These are phyloP conservation scores for Geotrichum candidum DNA, from an alignment of 1,139 yeast genomes.

Conservation along the genomic window DNA sequence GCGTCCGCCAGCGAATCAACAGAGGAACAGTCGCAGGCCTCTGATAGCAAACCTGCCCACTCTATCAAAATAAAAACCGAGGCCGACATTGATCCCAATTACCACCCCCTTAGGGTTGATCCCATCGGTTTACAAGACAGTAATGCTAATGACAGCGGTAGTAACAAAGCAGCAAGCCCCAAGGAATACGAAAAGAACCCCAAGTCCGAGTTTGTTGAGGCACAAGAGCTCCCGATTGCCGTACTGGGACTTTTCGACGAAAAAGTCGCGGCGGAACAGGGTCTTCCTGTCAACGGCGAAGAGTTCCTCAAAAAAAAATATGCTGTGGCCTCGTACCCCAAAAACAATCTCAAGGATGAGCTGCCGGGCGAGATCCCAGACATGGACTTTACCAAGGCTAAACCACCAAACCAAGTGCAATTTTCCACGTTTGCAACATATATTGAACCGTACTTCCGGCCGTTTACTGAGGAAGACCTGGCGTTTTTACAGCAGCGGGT, in stretches of 20 bases:
- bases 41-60: not conserved
- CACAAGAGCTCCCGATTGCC: slow-evolving; percentile 65
- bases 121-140: slow-evolving; percentile 10
- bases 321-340: slow-evolving; percentile 88
- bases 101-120: slow-evolving; percentile 3
- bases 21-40: not conserved
- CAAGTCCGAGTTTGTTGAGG: slow-evolving; percentile 66
- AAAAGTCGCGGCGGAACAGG: slow-evolving; percentile 43
- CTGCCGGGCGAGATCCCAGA: slow-evolving; percentile 88
- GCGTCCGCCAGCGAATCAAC: not conserved
- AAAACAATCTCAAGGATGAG: slow-evolving; percentile 61
- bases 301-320: slow-evolving; percentile 70
- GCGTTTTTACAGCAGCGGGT: slow-evolving; percentile 58
- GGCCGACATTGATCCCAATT: slow-evolving; percentile 4
- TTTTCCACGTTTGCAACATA: slow-evolving; percentile 81
- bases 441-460: slow-evolving; percentile 78
- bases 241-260: slow-evolving; percentile 70
- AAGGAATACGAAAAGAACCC: slow-evolving; percentile 63
- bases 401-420: slow-evolving; percentile 89
- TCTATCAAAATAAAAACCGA: slow-evolving; percentile 10
- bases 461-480: slow-evolving; percentile 72
- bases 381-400: slow-evolving; percentile 75
- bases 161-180: not conserved
- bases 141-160: slow-evolving; percentile 1
- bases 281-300: slow-evolving; percentile 54